Evolutionary conservation across 1,139 yeast species (phyloP).

Genomic region (Blastobotrys malaysiensis): DNA sequence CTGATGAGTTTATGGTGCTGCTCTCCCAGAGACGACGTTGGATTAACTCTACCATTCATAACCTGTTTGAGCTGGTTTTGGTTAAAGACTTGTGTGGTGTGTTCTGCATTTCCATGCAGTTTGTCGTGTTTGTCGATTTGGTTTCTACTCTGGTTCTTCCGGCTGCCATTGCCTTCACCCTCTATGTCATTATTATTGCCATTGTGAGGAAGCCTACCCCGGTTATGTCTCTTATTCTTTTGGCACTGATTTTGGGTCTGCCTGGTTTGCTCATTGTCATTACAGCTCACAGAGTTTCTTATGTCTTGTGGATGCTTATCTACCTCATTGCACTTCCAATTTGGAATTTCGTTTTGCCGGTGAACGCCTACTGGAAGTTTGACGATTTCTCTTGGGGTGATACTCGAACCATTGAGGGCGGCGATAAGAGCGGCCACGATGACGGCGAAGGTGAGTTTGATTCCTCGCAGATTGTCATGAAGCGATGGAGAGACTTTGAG

Average conservation of each 20-base stretch:
- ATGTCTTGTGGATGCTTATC: constrained; percentile 74
- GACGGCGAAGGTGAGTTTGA: constrained; percentile 77
- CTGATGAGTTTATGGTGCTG: constrained; percentile 29
- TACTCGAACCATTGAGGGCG: constrained; percentile 81
- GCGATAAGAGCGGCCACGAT: constrained; percentile 59
- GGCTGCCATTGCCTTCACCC: constrained; percentile 75
- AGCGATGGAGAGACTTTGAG: constrained; percentile 92
- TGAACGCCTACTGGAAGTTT: constrained; percentile 92
- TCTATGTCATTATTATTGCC: constrained; percentile 69
- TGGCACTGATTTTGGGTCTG: constrained; percentile 76
- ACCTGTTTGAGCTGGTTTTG: constrained; percentile 31
- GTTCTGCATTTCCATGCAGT: constrained; percentile 36
- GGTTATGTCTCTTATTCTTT: constrained; percentile 62
- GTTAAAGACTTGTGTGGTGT: constrained; percentile 35
- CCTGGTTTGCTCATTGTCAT: constrained; percentile 87
- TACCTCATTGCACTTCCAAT: constrained; percentile 81
- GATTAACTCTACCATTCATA: constrained; percentile 37
- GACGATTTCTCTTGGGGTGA: constrained; percentile 99
- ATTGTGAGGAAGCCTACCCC: constrained; percentile 76
- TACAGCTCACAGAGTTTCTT: constrained; percentile 74
- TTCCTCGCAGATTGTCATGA: constrained; percentile 80
- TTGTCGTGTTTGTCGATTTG: constrained; percentile 33
- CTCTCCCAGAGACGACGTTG: constrained; percentile 37
- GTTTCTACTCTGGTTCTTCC: constrained; percentile 63
- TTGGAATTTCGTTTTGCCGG: constrained; percentile 91